Evolutionary conservation across 192 early-diverging fungal species (phyloP), one percentile per base, ranked within the genome.

Genomic region (Funneliformis mosseae): DNA sequence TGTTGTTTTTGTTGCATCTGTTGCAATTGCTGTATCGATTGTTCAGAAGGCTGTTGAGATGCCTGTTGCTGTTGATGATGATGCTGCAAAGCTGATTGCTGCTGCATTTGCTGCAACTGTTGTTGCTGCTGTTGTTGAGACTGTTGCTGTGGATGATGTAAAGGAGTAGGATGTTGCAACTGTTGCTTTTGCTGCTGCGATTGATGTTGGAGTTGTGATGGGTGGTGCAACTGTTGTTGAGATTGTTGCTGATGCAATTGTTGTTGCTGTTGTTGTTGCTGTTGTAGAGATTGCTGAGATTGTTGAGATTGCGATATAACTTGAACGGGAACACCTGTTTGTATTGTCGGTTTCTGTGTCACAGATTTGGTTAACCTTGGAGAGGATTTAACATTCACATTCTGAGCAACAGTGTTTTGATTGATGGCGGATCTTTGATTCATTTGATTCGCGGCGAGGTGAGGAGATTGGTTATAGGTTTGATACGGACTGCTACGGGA

Each of bases 201-300:
- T 55, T 55, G 50, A 18, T 55, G 50, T 4, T 55, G 50, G 3
- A 55, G 2, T 18, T 55, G 50, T 55, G 50, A 55, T 55, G 2
- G 50, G 18, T 55, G 50, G 18, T 14, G 43, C 8, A 10, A 5
- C 18, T 18, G 14, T 55, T 55, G 50, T 55, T 55, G 50, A 55
- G 50, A 55, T 55, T 3, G 48, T 33, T 71, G n/a, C n/a, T n/a
- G 78, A 59, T 80, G 78, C 5, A 46, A 28, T 28, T 25, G 46
- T 18, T 38, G 66, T 42, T 68, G 64, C 48, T 66, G 46, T 18
- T 38, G 66, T 42, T 68, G 64, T 55, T 66, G 62, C 23, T 79
- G 78, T 28, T 33, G 64, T 33, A 43, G 68, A 33, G 50, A 5
- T 18, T 55, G 46, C 5, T 33, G 48, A 39, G 74, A 10, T 10